phyloP scores from a whole-genome alignment of 768 basidiomycete species.

The Terana coerulea region DNA sequence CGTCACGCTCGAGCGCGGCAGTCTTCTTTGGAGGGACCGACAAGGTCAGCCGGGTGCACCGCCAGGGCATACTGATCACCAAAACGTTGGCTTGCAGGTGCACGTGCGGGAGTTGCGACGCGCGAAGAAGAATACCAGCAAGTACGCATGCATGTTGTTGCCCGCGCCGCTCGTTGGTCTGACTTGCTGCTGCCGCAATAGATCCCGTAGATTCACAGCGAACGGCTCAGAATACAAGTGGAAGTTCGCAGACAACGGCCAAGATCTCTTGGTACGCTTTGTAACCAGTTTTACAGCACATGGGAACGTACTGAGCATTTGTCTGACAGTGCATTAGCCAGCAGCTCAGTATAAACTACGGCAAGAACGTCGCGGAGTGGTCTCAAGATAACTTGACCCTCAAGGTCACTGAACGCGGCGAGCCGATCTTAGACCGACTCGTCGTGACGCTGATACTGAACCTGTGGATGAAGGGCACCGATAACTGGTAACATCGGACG shows the following conservation, averaged over 20 bases:
- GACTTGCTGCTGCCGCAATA: constrained; percentile 16
- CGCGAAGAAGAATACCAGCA: constrained; percentile 45
- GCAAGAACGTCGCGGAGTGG: constrained; percentile 47
- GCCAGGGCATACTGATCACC: neutral
- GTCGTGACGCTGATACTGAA: constrained; percentile 53
- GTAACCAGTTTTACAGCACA: neutral
- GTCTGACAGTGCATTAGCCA: constrained; percentile 43
- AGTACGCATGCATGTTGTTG: constrained; percentile 21
- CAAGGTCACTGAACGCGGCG: constrained; percentile 37
- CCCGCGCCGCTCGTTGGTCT: neutral
- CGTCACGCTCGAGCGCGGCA: constrained; percentile 38
- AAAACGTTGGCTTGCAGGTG: constrained; percentile 24
- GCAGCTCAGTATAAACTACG: constrained; percentile 23
- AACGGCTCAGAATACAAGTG: constrained; percentile 51
- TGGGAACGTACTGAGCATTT: neutral
- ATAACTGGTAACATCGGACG: neutral
- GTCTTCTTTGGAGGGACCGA: constrained; percentile 40
- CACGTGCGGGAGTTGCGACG: constrained; percentile 46
- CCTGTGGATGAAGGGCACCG: constrained; percentile 39
- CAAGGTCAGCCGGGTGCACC: neutral
- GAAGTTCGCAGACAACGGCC: constrained; percentile 43
- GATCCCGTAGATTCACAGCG: constrained; percentile 54
- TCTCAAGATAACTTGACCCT: constrained; percentile 35
- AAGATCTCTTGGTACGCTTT: constrained; percentile 43
- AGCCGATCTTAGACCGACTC: constrained; percentile 42